Base-by-base conservation (phyloP, 306 rosid species). In the Citrullus mucosospermus region DNA sequence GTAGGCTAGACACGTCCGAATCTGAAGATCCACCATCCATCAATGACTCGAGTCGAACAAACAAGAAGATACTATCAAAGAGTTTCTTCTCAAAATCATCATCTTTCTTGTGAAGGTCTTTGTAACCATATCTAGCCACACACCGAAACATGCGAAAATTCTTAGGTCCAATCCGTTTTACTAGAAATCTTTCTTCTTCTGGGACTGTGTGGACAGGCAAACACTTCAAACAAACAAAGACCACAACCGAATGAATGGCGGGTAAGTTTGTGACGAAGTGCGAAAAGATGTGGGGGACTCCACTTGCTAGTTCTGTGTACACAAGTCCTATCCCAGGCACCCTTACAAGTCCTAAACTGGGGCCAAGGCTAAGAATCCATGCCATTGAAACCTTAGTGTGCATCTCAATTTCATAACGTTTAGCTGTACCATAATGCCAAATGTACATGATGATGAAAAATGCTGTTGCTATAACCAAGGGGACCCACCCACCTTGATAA, bases 251-350 rank as follows among this genome's bases (percentile, higher is more conserved):
- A 85, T 96, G 93, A 87, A 96, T 92, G 57, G 98, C 96, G 4
- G 97, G 98, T 80, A 96, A 87, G 86, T 89, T 92, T 81, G 97
- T 91, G 81, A 92, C 79, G 87, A 96, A 96, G 83, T 90, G 99
- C 57, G 92, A 85, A 82, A 96, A 96, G 82, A 91, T 87, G 54
- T 92, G 88, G 54, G 99, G 99, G 81, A 96, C 79, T 69, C 93
- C 96, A 44, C 91, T 78, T 73, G 97, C 89, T 81, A 96, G 81
- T 84, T 90, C 99, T 9, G 96, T 92, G 85, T 96, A 96, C 87
- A 96, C 86, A 51, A 96, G 97, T 56, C 98, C 97, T 68, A 91
- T 88, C 74, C 99, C 96, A 20, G 99, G 98, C 71, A 96, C 97
- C 86, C 96, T 88, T 53, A 96, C 89, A 78, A 96, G 86, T 82